Percentiles rank a stretch among this genome's conserved stretches.
These are phyloP conservation scores for Auxenochlorella protothecoides DNA, from an alignment of 139 green algal genomes.

Conservation along the genomic window DNA sequence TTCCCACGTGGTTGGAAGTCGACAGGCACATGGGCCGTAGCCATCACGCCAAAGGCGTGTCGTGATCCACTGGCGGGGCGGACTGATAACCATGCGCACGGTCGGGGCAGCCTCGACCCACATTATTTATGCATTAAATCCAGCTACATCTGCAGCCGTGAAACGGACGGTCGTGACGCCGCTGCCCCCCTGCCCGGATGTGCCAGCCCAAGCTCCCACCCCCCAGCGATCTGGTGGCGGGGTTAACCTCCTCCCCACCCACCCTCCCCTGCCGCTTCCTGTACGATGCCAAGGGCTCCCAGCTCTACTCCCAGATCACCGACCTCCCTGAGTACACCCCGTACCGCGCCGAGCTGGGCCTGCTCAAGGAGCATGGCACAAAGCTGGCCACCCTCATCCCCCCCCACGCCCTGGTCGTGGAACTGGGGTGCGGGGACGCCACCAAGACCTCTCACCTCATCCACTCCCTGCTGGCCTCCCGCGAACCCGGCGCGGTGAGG, in stretches of 20 bases:
- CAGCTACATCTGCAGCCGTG: too few species aligned
- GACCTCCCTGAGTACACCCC: conserved; percentile 16
- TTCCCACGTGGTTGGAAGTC: too few species aligned
- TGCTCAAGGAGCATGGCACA: conserved; percentile 16
- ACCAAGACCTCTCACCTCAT: conserved; percentile 42
- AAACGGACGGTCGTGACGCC: too few species aligned
- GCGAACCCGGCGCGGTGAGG: conserved; percentile 15
- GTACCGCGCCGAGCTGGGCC: conserved; percentile 9
- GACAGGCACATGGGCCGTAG: too few species aligned
- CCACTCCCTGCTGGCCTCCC: conserved; percentile 12
- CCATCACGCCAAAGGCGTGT: too few species aligned
- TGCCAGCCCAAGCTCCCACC: too few species aligned
- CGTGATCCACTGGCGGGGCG: too few species aligned
- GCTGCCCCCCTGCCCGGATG: too few species aligned
- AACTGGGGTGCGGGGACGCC: conserved; percentile 42
- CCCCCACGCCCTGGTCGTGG: conserved; percentile 26
- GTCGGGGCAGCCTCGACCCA: too few species aligned
- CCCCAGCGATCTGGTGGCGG: neutral
- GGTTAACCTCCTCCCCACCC: neutral
- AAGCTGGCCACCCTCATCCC: conserved; percentile 32
- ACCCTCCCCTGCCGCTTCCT: conserved; percentile 8
- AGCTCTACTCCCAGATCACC: conserved; percentile 18
- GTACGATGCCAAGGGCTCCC: conserved; percentile 13
- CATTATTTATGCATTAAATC: too few species aligned
- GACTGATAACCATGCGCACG: too few species aligned